Evolutionary conservation across 2,329 filamentous ascomycete species (phyloP).

Genomic region (Stenocarpella maydis): DNA sequence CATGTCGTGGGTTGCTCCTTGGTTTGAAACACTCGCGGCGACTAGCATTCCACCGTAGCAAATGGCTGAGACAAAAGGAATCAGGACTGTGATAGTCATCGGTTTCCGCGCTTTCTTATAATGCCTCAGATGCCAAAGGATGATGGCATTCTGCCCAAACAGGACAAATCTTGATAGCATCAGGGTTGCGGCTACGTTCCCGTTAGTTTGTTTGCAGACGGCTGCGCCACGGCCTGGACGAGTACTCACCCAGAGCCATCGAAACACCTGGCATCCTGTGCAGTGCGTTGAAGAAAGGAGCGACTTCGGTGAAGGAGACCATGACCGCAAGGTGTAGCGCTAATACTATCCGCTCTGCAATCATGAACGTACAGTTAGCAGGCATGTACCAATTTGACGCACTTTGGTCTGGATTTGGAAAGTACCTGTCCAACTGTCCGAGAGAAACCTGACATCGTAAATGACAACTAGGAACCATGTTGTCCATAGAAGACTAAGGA

Average conservation of each 20-base stretch:
- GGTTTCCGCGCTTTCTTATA: slow-evolving; percentile 11
- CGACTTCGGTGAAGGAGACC: slow-evolving; percentile 22
- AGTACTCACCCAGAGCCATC: not conserved
- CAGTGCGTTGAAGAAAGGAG: slow-evolving; percentile 18
- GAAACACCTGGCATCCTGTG: slow-evolving; percentile 16
- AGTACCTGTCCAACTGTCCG: slow-evolving; percentile 26
- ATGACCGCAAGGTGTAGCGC: slow-evolving; percentile 17
- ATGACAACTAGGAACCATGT: slow-evolving; percentile 27
- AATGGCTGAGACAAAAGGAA: slow-evolving; percentile 47
- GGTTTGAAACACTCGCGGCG: slow-evolving; percentile 47
- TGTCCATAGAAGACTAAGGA: slow-evolving; percentile 15
- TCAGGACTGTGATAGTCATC: slow-evolving; percentile 33
- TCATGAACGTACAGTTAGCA: not conserved
- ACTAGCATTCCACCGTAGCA: slow-evolving; percentile 50
- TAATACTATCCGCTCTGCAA: not conserved
- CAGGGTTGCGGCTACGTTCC: slow-evolving; percentile 51
- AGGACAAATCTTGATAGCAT: slow-evolving; percentile 62
- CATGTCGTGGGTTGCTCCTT: slow-evolving; percentile 46
- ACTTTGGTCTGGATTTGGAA: not conserved
- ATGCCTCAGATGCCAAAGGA: slow-evolving; percentile 50
- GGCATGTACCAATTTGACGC: not conserved
- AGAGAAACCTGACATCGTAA: slow-evolving; percentile 18
- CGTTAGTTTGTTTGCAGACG: not conserved
- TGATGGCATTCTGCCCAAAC: slow-evolving; percentile 60
- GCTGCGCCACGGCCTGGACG: too few relatives aligned